These are phyloP conservation scores for Vanderwaltozyma yarrowii DNA, from an alignment of 805 yeast species.

Conservation along the genomic window DNA sequence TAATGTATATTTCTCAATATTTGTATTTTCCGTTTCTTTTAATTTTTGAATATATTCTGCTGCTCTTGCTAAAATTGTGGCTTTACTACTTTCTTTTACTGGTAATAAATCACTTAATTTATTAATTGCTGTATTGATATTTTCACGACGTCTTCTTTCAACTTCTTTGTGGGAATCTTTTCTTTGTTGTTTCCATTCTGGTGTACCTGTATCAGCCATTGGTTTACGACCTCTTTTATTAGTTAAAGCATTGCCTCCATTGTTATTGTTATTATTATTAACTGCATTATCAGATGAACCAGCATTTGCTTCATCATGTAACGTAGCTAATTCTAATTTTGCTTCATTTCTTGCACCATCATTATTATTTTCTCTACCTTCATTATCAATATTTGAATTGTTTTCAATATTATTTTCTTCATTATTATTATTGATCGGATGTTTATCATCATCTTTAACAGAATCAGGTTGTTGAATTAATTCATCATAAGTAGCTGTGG, in stretches of 20 bases:
- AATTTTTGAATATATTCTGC: conserved; percentile 84
- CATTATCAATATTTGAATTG: conserved; percentile 4
- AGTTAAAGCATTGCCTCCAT: conserved; percentile 1
- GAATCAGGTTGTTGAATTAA: conserved; percentile 15
- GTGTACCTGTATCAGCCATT: conserved; percentile 22
- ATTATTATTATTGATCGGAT: background rate
- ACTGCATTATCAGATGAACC: background rate
- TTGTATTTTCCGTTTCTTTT: conserved; percentile 80
- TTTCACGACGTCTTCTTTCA: conserved; percentile 84
- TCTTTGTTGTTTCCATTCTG: conserved; percentile 39
- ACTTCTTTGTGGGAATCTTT: conserved; percentile 92
- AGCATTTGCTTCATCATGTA: background rate
- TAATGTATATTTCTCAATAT: conserved; percentile 89
- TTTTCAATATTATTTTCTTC: conserved; percentile 5
- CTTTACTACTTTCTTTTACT: conserved; percentile 69
- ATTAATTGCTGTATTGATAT: conserved; percentile 78
- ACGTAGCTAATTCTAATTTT: background rate
- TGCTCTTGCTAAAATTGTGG: conserved; percentile 79
- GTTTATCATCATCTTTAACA: conserved; percentile 4
- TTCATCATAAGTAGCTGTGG: conserved; percentile 20
- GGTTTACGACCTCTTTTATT: conserved; percentile 24
- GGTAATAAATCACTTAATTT: conserved; percentile 72
- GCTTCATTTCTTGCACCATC: background rate
- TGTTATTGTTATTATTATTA: conserved; percentile 2
- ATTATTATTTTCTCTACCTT: conserved; percentile 1